Base-by-base conservation (phyloP, 768 basidiomycete species). In the Tricholoma bakamatsutake region DNA sequence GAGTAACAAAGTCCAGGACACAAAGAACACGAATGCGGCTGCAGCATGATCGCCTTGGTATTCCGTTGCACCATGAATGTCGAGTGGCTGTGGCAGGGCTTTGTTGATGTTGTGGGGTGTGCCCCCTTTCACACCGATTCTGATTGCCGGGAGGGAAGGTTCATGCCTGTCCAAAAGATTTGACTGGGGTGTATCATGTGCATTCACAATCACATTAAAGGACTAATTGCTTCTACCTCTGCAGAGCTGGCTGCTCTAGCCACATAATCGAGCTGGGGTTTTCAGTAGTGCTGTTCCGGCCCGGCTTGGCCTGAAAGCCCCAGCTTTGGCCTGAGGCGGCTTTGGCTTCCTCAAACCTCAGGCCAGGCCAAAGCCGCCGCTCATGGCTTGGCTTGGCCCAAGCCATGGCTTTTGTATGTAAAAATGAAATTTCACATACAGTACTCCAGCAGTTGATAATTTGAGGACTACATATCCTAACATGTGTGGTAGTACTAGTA, bases 1-100 rank as follows among this genome's bases (percentile, higher is more conserved):
- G 13, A 12, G 18, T 43, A 3, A 6, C 42, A 21, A 43, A 43
- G 42, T 21, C 18, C 9, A 7, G 85, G 82, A 10, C 85, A 71
- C 46, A 90, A 64, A 5, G 84, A 88, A 67, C 88, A 90, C 83
- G 83, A 90, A 57, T 81, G 65, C 0, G 89, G 88, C 66, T 90
- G 88, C 21, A 90, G 69, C 4, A 80, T 66, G 47, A 81, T 81
- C 1, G 87, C 80, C 3, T 71, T 62, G 5, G 90, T 73, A 4
- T 88, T 88, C 5, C 86, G 73, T 63, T 81, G 75, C 7, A 77
- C 74, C 66, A 86, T 77, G 70, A 46, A 87, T 50, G 56, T 87
- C 87, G 59, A 90, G 87, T 62, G 92, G 69, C 2, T 89, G 78
- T 15, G 84, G 81, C 1, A 89, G 69, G 1, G 88, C 88, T 15